Evolutionary conservation across 2,329 filamentous ascomycete genomes (phyloP).

Genomic region (Clarireedia monteithiana): DNA sequence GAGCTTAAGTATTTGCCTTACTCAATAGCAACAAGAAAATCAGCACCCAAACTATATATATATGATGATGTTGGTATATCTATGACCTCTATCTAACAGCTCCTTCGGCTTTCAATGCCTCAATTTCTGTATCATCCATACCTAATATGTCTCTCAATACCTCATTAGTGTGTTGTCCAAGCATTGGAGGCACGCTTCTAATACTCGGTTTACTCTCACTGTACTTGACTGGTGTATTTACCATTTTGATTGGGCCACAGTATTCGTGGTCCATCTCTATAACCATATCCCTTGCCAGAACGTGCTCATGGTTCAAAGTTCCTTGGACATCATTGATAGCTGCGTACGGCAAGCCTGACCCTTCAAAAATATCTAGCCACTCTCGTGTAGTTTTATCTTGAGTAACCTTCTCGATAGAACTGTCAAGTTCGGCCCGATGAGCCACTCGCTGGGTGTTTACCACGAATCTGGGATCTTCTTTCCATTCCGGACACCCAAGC

Average conservation of each 20-base stretch:
- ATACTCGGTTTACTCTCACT: constrained; percentile 73
- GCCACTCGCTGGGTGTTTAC: constrained; percentile 57
- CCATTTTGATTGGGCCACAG: constrained; percentile 80
- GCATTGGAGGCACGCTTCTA: constrained; percentile 68
- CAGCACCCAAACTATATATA: neutral
- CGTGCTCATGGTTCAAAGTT: constrained; percentile 78
- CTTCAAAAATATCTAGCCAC: constrained; percentile 82
- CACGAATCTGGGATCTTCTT: constrained; percentile 48
- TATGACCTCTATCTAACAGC: constrained; percentile 45
- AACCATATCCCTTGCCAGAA: constrained; percentile 81
- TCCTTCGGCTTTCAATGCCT: constrained; percentile 54
- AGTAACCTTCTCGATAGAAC: constrained; percentile 69
- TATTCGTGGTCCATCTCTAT: constrained; percentile 73
- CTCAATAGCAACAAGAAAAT: neutral
- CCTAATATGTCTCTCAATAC: constrained; percentile 59
- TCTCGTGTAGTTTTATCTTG: constrained; percentile 72
- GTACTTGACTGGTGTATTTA: constrained; percentile 93
- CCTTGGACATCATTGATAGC: constrained; percentile 89
- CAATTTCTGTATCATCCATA: constrained; percentile 50
- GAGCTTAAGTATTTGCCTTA: neutral
- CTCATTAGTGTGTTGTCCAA: constrained; percentile 83
- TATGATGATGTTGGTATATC: neutral
- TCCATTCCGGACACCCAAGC: constrained; percentile 52
- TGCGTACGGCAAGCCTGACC: constrained; percentile 88
- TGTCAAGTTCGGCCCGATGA: constrained; percentile 70